These are phyloP conservation scores for Lasiodiplodia hormozganensis DNA, from an alignment of 2,329 filamentous ascomycete species.

Conservation along the genomic window DNA sequence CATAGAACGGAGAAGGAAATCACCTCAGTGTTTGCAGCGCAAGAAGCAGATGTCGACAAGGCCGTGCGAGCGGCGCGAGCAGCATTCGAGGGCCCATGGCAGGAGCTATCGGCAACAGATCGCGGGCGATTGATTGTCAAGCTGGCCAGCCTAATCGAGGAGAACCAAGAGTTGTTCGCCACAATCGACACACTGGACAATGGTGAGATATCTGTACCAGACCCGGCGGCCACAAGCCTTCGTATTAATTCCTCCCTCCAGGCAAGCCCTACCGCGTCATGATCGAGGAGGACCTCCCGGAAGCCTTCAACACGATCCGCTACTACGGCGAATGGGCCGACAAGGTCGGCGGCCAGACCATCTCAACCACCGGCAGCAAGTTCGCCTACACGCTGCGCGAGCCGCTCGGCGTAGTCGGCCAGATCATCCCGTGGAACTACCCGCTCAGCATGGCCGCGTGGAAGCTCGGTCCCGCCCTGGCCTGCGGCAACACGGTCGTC, in stretches of 20 bases:
- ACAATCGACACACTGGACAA: conserved; percentile 81
- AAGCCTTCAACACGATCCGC: conserved; percentile 65
- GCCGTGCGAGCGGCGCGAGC: conserved; percentile 74
- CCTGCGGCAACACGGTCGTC: conserved; percentile 65
- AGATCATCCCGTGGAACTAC: conserved; percentile 55
- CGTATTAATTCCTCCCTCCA: neutral
- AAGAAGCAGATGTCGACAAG: conserved; percentile 68
- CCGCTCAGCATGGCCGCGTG: conserved; percentile 56
- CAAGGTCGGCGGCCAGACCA: conserved; percentile 78
- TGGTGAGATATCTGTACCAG: conserved; percentile 43
- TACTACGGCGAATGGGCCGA: conserved; percentile 84
- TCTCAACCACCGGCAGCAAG: conserved; percentile 72
- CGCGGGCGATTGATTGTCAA: conserved; percentile 73
- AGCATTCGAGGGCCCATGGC: conserved; percentile 74
- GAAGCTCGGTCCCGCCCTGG: conserved; percentile 64
- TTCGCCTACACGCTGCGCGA: conserved; percentile 79
- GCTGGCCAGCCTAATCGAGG: conserved; percentile 72
- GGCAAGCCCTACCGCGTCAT: conserved; percentile 72
- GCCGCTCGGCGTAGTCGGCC: conserved; percentile 60
- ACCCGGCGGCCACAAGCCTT: too few species aligned
- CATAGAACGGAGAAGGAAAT: conserved; percentile 72
- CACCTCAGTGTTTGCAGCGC: conserved; percentile 72
- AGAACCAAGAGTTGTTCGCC: conserved; percentile 67
- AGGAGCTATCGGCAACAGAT: conserved; percentile 69
- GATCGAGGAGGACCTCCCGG: conserved; percentile 68